These are phyloP conservation scores for Agroathelia rolfsii DNA, from an alignment of 1,284 basidiomycete species.

Conservation along the genomic window DNA sequence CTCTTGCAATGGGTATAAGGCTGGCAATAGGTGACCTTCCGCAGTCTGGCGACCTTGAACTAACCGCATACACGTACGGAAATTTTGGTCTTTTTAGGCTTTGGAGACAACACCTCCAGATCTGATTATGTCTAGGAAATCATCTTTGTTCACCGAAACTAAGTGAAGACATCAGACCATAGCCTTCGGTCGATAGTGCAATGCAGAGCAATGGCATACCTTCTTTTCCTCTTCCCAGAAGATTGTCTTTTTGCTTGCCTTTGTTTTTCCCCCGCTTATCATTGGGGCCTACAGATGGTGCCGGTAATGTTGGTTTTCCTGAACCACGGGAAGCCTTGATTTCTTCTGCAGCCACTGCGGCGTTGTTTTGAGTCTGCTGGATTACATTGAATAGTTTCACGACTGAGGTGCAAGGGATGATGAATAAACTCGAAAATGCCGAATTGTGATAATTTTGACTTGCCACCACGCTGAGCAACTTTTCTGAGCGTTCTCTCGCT, in stretches of 20 bases:
- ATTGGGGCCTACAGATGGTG: conserved; percentile 42
- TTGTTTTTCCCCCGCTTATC: conserved; percentile 33
- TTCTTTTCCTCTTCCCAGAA: conserved; percentile 43
- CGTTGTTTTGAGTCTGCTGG: conserved; percentile 61
- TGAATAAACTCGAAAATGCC: conserved; percentile 3
- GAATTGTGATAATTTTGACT: conserved; percentile 13
- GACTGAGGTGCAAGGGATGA: conserved; percentile 33
- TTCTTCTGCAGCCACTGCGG: conserved; percentile 40
- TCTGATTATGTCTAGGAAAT: conserved; percentile 72
- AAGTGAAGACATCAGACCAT: conserved; percentile 7
- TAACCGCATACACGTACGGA: no score
- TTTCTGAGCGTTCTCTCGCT: conserved; percentile 67
- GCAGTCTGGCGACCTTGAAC: no score
- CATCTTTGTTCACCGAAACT: conserved; percentile 54
- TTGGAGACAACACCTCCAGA: conserved; percentile 66
- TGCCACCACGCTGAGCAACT: conserved; percentile 76
- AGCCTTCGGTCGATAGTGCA: neutral
- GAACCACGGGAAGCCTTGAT: conserved; percentile 52
- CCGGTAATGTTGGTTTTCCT: conserved; percentile 62
- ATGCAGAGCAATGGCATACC: conserved; percentile 28
- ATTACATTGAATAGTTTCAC: conserved; percentile 77
- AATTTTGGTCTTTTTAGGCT: conserved; percentile 23
- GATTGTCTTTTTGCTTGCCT: conserved; percentile 42
- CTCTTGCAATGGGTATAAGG: no score
- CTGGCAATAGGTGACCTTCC: no score